A percentile compares a stretch with the other conserved stretches of the same genome.
phyloP scores from a whole-genome alignment of 352 stramenopile genomes.

The Hyaloperonospora arabidopsidis region DNA sequence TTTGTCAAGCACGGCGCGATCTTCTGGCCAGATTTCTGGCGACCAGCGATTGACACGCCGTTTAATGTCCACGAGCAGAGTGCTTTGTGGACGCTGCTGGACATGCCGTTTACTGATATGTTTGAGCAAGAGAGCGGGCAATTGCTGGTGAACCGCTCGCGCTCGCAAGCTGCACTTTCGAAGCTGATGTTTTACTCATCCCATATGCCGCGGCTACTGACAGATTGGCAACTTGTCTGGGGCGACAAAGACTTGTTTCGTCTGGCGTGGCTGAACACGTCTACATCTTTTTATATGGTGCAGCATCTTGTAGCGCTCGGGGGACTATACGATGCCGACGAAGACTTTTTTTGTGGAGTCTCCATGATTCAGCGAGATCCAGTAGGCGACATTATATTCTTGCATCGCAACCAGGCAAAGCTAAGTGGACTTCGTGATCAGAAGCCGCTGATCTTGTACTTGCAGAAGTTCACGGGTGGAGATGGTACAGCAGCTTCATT shows the following conservation, averaged over 20 bases:
- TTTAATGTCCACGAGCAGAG: slow-evolving; percentile 76
- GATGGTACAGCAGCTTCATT: slow-evolving; percentile 48
- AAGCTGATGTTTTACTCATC: slow-evolving; percentile 80
- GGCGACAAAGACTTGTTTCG: slow-evolving; percentile 70
- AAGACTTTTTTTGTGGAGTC: slow-evolving; percentile 70
- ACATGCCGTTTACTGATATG: slow-evolving; percentile 84
- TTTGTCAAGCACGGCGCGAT: slow-evolving; percentile 56
- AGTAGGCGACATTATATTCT: slow-evolving; percentile 61
- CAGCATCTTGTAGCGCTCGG: slow-evolving; percentile 48
- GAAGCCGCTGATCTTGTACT: slow-evolving; percentile 51
- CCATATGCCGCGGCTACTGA: slow-evolving; percentile 48
- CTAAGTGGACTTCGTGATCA: slow-evolving; percentile 56
- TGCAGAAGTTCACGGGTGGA: slow-evolving; percentile 73
- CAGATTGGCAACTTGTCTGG: slow-evolving; percentile 58
- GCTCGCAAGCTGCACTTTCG: slow-evolving; percentile 32
- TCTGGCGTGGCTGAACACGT: slow-evolving; percentile 71
- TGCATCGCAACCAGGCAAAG: slow-evolving; percentile 78
- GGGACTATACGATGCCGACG: slow-evolving; percentile 37
- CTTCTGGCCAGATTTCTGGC: slow-evolving; percentile 85
- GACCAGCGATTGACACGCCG: slow-evolving; percentile 40
- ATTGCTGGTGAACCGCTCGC: slow-evolving; percentile 53
- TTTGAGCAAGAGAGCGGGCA: slow-evolving; percentile 82
- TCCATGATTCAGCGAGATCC: slow-evolving; percentile 76
- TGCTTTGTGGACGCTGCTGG: slow-evolving; percentile 56
- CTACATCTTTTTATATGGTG: slow-evolving; percentile 59